Percentiles rank a stretch among this genome's conserved stretches.
Conservation (phyloP, 257 asterid species). For the Solanum rostratum region DNA sequence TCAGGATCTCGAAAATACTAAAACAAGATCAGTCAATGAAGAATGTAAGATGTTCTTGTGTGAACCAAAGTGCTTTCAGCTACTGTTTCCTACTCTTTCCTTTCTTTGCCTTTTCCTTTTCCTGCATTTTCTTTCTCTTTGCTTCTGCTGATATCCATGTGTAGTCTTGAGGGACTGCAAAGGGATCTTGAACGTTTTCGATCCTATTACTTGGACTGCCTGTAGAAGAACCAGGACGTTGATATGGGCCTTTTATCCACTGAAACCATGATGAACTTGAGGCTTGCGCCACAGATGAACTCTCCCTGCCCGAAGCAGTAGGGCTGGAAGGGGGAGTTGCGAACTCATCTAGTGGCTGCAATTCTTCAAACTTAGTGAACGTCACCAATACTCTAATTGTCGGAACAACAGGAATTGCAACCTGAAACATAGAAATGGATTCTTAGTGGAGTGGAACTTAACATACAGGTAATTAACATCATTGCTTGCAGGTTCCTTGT, state of each 20-base stretch:
- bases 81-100: slow-evolving; percentile 43
- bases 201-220: slow-evolving; percentile 42
- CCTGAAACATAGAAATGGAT: slow-evolving; percentile 29
- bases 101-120: slow-evolving; percentile 63
- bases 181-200: slow-evolving; percentile 67
- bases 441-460: background rate
- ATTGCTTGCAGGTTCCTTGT: background rate
- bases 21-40: background rate
- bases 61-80: background rate
- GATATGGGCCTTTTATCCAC: slow-evolving; percentile 84
- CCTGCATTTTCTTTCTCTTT: slow-evolving; percentile 88
- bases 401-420: slow-evolving; percentile 91
- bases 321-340: slow-evolving; percentile 90
- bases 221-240: slow-evolving; percentile 41
- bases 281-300: slow-evolving; percentile 33
- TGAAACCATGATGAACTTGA: slow-evolving; percentile 86
- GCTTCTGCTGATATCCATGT: slow-evolving; percentile 78
- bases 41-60: background rate
- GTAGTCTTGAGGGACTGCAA: slow-evolving; percentile 67
- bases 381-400: slow-evolving; percentile 86
- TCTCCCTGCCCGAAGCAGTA: slow-evolving; percentile 36
- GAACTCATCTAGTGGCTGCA: slow-evolving; percentile 76
- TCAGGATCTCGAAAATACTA: background rate
- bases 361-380: slow-evolving; percentile 79
- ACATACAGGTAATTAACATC: background rate